These are phyloP conservation scores for Suhomyces yuchorum DNA, from an alignment of 1,139 yeast species.

Conservation along the genomic window DNA sequence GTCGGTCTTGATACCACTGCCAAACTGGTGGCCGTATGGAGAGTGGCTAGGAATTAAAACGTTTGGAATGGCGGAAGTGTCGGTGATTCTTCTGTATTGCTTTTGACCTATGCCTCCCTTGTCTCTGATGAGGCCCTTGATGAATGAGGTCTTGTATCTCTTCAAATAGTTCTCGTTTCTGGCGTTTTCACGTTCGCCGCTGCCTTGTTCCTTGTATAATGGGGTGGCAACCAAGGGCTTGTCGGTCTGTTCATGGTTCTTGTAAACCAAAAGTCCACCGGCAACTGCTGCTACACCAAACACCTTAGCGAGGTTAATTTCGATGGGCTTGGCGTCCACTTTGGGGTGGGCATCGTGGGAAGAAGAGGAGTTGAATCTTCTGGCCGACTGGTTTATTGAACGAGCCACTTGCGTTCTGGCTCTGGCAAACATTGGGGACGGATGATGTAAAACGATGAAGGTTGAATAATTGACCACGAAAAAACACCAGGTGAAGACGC, in stretches of 20 bases:
- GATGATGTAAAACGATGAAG: conserved; percentile 2
- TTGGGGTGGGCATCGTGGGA: conserved; percentile 29
- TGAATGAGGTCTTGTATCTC: conserved; percentile 45
- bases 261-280: conserved; percentile 44
- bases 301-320: conserved; percentile 43
- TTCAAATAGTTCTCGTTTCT: conserved; percentile 43
- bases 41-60: conserved; percentile 49
- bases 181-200: conserved; percentile 35
- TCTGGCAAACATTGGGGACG: conserved; percentile 27
- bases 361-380: conserved; percentile 35
- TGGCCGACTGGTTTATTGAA: conserved; percentile 22
- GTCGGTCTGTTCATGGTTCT: conserved; percentile 37
- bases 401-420: conserved; percentile 19
- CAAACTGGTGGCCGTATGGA: conserved; percentile 44
- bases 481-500: conserved; percentile 8
- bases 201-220: conserved; percentile 39
- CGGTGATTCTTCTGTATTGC: conserved; percentile 40
- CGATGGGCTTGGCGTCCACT: conserved; percentile 35
- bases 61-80: conserved; percentile 33
- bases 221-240: conserved; percentile 44
- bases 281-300: conserved; percentile 46
- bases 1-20: conserved; percentile 49
- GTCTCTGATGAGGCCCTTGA: conserved; percentile 47
- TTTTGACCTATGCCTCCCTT: conserved; percentile 52
- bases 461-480: conserved; percentile 9